phyloP scores from a whole-genome alignment of 202 grass and related monocot genomes.

The Musa balbisiana region DNA sequence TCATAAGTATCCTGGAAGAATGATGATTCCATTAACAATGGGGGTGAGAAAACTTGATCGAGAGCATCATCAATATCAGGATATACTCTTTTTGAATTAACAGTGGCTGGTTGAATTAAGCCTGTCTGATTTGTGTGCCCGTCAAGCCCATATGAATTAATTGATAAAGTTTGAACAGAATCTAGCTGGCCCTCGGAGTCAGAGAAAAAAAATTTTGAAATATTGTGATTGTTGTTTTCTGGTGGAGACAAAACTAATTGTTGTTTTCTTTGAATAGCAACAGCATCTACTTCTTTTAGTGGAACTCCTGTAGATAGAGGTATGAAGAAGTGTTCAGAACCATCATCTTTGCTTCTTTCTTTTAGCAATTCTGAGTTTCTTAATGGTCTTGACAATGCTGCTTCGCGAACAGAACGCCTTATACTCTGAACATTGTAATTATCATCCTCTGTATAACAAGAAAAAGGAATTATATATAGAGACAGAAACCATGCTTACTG shows the following conservation, averaged over 20 bases:
- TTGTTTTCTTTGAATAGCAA: constrained; percentile 49
- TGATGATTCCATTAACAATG: constrained; percentile 68
- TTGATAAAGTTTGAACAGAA: constrained; percentile 30
- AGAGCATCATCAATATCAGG: constrained; percentile 57
- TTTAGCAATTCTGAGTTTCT: constrained; percentile 43
- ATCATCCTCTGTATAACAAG: constrained; percentile 52
- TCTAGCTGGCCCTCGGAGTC: constrained; percentile 22
- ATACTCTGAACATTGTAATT: constrained; percentile 52
- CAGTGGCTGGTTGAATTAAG: constrained; percentile 27
- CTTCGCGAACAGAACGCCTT: constrained; percentile 85
- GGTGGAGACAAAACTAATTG: constrained; percentile 33
- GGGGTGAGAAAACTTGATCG: constrained; percentile 95
- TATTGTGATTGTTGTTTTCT: constrained; percentile 32
- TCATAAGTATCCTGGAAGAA: constrained; percentile 75
- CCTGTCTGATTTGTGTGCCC: constrained; percentile 8
- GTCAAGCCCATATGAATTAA: constrained; percentile 34
- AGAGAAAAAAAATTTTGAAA: constrained; percentile 29
- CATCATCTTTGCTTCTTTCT: constrained; percentile 56
- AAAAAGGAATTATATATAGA: constrained; percentile 11
- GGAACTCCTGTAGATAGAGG: constrained; percentile 44
- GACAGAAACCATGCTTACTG: constrained; percentile 12
- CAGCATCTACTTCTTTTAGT: constrained; percentile 44
- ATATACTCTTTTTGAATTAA: constrained; percentile 36
- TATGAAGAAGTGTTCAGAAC: constrained; percentile 89
- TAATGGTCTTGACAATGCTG: constrained; percentile 66